Percentiles rank a stretch among this genome's conserved stretches.
These are phyloP conservation scores for Raffaelea deltoideospora DNA, from an alignment of 2,329 filamentous ascomycete genomes.

Conservation along the genomic window DNA sequence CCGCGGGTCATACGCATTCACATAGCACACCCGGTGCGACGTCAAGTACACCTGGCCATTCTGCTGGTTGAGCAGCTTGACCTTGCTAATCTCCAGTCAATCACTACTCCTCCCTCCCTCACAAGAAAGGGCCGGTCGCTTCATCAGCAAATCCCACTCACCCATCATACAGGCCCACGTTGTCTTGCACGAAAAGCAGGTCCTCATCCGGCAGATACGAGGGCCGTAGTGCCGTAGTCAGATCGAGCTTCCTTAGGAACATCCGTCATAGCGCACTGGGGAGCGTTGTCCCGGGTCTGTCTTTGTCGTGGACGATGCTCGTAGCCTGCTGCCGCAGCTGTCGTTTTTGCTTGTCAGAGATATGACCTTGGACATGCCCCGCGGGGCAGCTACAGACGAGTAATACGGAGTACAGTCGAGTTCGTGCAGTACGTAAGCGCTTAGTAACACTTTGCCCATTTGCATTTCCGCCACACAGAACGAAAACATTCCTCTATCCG, in stretches of 20 bases:
- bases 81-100: too few relatives aligned
- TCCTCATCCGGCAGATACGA: conserved; percentile 87
- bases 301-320: background rate
- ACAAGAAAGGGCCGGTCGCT: too few relatives aligned
- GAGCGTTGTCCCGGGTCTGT: conserved; percentile 12
- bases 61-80: conserved; percentile 85
- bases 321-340: background rate
- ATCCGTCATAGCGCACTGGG: conserved; percentile 52
- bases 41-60: conserved; percentile 95
- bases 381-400: too few relatives aligned
- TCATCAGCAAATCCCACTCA: conserved; percentile 28
- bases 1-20: conserved; percentile 75
- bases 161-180: conserved; percentile 95
- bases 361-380: too few relatives aligned
- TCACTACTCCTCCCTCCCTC: too few relatives aligned
- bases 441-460: too few relatives aligned
- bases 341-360: too few relatives aligned
- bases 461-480: too few relatives aligned
- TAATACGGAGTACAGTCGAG: too few relatives aligned
- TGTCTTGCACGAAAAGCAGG: conserved; percentile 91
- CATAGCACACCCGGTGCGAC: conserved; percentile 88
- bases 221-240: conserved; percentile 91
- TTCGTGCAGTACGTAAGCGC: too few relatives aligned
- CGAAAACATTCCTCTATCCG: too few relatives aligned
- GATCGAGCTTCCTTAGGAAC: conserved; percentile 91